A percentile compares a stretch with the other conserved stretches of the same genome.
Evolutionary conservation across 129 eudicot genomes (phyloP).

Genomic region (Flaveria sonorensis): DNA sequence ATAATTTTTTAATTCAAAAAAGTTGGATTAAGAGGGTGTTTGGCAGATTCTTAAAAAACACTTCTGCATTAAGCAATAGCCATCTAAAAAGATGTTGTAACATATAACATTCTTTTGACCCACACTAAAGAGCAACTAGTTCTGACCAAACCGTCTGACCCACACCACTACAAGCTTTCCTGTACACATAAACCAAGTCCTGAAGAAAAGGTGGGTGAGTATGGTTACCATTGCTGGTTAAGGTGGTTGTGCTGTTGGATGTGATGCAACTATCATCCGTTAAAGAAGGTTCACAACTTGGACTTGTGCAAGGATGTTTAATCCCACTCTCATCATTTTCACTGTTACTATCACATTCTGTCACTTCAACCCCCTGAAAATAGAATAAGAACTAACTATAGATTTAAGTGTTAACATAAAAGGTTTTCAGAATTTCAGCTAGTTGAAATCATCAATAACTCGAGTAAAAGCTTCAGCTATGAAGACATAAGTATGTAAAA

Average conservation of each 20-base stretch:
- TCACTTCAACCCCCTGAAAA: conserved; percentile 58
- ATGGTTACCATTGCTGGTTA: conserved; percentile 50
- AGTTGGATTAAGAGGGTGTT: not conserved
- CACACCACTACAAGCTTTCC: not conserved
- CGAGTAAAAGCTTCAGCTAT: not conserved
- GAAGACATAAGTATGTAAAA: not conserved
- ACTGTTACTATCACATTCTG: conserved; percentile 38
- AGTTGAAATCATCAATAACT: not conserved
- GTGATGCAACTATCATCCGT: conserved; percentile 70
- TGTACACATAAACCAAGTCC: conserved; percentile 1
- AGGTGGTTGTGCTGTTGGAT: conserved; percentile 57
- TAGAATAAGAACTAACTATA: not conserved
- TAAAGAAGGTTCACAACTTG: conserved; percentile 54
- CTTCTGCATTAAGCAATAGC: no score
- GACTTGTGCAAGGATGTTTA: conserved; percentile 38
- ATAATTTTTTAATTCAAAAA: not conserved
- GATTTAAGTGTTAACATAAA: conserved; percentile 11
- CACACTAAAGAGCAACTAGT: not conserved
- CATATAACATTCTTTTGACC: not conserved
- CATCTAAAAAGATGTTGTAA: not conserved
- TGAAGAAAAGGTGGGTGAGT: conserved; percentile 17
- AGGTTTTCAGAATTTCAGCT: conserved; percentile 12
- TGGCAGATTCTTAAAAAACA: no score
- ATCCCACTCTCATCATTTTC: conserved; percentile 34
- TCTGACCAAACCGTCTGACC: not conserved